Evolutionary conservation across 768 basidiomycete genomes (phyloP).

Genomic region (Boletus pseudopeckii): DNA sequence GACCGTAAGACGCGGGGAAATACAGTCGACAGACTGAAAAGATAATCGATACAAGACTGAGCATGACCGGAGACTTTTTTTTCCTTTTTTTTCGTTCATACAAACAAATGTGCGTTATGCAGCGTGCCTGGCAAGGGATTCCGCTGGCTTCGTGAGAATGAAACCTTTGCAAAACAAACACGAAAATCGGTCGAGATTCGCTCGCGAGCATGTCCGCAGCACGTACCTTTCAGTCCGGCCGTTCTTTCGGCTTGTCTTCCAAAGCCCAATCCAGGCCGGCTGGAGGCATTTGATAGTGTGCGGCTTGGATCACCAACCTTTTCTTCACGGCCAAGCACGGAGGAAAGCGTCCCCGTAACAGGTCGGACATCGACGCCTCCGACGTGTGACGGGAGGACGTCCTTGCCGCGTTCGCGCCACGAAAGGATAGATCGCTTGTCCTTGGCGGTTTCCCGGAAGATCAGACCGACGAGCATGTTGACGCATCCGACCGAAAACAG

Average conservation of each 20-base stretch:
- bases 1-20: neutral
- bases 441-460: conserved; percentile 71
- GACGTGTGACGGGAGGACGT: conserved; percentile 48
- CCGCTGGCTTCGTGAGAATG: conserved; percentile 53
- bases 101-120: conserved; percentile 1
- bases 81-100: neutral
- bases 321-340: conserved; percentile 9
- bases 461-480: conserved; percentile 78
- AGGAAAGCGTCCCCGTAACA: conserved; percentile 12
- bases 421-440: conserved; percentile 60
- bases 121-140: conserved; percentile 51
- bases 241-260: conserved; percentile 79
- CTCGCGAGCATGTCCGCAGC: conserved; percentile 5
- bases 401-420: conserved; percentile 60
- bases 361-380: conserved; percentile 24
- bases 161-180: conserved; percentile 41
- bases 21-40: neutral
- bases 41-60: conserved; percentile 1
- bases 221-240: conserved; percentile 59
- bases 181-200: neutral
- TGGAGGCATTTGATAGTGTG: conserved; percentile 17
- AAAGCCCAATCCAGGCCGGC: conserved; percentile 62
- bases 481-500: conserved; percentile 79
- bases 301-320: conserved; percentile 2
- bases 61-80: neutral